These are phyloP conservation scores for Chlorella sorokiniana DNA, from an alignment of 139 green algal species.

Conservation along the genomic window DNA sequence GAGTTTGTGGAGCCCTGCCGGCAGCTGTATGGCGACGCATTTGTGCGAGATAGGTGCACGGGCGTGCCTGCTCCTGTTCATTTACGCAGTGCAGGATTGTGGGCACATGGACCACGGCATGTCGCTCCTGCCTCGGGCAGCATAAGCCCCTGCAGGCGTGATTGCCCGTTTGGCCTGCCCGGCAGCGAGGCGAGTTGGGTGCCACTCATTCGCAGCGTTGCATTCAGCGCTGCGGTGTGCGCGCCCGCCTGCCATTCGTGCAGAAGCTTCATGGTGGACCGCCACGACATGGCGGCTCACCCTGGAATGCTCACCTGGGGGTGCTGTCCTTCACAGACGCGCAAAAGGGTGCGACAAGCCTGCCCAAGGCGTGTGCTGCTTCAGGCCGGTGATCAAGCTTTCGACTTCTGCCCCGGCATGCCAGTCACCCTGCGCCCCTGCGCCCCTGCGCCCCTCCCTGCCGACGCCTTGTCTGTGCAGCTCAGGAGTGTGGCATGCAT, in stretches of 20 bases:
- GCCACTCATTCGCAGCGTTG: neutral
- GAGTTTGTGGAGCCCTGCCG: slow-evolving; percentile 9
- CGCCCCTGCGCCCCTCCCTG: neutral
- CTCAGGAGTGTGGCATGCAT: slow-evolving; percentile 12
- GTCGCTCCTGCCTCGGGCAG: no score
- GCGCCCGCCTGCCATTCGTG: no score
- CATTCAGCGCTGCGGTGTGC: neutral
- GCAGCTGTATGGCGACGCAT: neutral
- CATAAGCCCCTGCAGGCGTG: neutral
- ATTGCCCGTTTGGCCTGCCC: neutral
- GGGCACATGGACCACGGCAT: no score
- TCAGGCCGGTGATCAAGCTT: neutral
- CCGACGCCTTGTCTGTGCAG: neutral
- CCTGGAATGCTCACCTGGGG: neutral
- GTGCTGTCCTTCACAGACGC: slow-evolving; percentile 4
- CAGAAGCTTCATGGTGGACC: slow-evolving; percentile 25
- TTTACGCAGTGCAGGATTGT: neutral
- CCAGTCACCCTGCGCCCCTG: neutral
- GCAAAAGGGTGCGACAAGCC: neutral
- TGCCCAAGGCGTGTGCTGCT: neutral
- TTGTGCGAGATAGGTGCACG: neutral
- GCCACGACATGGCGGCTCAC: neutral
- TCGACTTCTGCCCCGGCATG: no score
- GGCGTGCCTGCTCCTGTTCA: neutral
- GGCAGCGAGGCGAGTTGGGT: neutral